Evolutionary conservation across 306 rosid species (phyloP).

Genomic region (Lathyrus tuberosus): DNA sequence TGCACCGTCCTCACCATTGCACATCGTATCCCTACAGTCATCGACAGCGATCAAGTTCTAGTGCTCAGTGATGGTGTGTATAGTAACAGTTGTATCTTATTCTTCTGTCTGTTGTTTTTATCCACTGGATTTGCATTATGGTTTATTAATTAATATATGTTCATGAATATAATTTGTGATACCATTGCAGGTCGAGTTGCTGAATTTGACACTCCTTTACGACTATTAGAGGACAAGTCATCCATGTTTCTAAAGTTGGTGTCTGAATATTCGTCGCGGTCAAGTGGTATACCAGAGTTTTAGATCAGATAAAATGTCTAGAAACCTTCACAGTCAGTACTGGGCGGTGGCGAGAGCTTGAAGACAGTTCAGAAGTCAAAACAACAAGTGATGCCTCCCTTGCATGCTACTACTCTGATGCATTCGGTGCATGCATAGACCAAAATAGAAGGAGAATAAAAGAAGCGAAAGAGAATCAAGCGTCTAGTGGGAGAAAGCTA

Average conservation of each 20-base stretch:
- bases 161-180: slow-evolving; percentile 1
- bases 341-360: slow-evolving; percentile 49
- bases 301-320: slow-evolving; percentile 49
- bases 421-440: slow-evolving; percentile 46
- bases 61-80: slow-evolving; percentile 92
- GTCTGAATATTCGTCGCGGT: slow-evolving; percentile 83
- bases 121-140: slow-evolving; percentile 13
- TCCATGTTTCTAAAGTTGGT: slow-evolving; percentile 96
- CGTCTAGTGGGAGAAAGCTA: slow-evolving; percentile 38
- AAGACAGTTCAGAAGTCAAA: slow-evolving; percentile 35
- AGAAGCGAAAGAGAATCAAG: slow-evolving; percentile 39
- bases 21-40: slow-evolving; percentile 96
- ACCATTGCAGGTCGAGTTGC: slow-evolving; percentile 73
- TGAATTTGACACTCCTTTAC: slow-evolving; percentile 78
- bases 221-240: slow-evolving; percentile 86
- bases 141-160: not conserved
- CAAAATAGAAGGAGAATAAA: not conserved
- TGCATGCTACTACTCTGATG: slow-evolving; percentile 46
- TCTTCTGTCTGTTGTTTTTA: not conserved
- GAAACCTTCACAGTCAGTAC: slow-evolving; percentile 34
- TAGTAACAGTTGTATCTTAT: slow-evolving; percentile 6
- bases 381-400: slow-evolving; percentile 40
- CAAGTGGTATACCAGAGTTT: slow-evolving; percentile 77
- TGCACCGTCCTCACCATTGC: slow-evolving; percentile 98
- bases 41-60: slow-evolving; percentile 91